These are phyloP conservation scores for Fusarium acutatum DNA, from an alignment of 2,329 filamentous ascomycete species.

Conservation along the genomic window DNA sequence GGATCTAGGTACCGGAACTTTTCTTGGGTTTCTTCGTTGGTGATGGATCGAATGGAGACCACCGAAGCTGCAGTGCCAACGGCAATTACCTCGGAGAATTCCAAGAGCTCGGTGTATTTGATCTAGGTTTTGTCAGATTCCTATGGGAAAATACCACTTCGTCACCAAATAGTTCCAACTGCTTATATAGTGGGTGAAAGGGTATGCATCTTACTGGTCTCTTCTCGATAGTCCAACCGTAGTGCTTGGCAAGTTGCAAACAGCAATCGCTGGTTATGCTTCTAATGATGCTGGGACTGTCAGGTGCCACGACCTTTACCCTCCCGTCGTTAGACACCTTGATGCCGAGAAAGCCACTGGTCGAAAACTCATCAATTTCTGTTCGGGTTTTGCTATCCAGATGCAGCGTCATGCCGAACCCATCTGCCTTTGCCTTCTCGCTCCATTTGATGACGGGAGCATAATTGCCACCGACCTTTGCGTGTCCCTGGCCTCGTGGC, in stretches of 20 bases:
- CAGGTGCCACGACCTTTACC: neutral
- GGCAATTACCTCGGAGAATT: neutral
- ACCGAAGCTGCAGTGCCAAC: neutral
- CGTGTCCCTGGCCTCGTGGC: neutral
- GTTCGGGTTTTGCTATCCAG: neutral
- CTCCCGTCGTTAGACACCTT: neutral
- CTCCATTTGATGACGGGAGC: neutral
- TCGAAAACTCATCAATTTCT: neutral
- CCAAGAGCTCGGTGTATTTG: neutral
- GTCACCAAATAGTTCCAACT: too few species aligned
- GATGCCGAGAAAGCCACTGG: neutral
- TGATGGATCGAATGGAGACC: neutral
- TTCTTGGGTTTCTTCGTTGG: neutral
- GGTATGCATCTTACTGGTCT: neutral
- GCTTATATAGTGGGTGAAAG: too few species aligned
- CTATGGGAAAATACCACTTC: neutral
- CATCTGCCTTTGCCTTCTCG: neutral
- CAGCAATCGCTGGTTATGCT: neutral
- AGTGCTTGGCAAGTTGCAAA: neutral
- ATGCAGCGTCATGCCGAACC: neutral
- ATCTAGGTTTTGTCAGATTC: too few species aligned
- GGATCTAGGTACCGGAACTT: neutral
- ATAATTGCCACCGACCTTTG: neutral
- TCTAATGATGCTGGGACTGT: neutral
- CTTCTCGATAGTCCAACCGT: neutral